Evolutionary conservation across 495 filamentous ascomycete genomes (phyloP), one percentile per base, ranked within the genome.

Genomic region (Penicillium tannophilum): DNA sequence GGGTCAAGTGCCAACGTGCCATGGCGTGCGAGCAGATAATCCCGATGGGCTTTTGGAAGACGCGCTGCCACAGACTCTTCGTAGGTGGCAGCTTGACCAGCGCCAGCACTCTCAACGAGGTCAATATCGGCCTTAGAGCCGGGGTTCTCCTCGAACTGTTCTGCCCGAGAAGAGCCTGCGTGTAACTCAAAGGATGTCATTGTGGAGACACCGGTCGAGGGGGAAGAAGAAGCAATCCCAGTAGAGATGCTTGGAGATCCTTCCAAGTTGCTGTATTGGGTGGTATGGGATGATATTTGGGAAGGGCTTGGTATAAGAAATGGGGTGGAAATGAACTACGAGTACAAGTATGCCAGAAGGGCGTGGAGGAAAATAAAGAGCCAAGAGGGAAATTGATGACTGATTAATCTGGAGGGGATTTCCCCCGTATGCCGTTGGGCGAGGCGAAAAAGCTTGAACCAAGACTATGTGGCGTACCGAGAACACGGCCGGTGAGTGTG

Each of bases 1-100:
- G 82, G 82, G 58, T 82, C 78, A 7, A 85, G 72, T 23, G 82
- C 76, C 41, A 81, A 54, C 10, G 82, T 84, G 26, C 82, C 82
- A 75, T 85, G 82, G 41, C 78, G 76, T 49, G 77, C 61, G 8
- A 84, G 65, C 45, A 84, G 67, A 68, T 80, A 84, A 31, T 82
- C 78, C 23, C 75, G 74, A 61, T 84, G 80, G 55, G 63, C 63
- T 35, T 69, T 70, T 19, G 72, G 68, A 1, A 77, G 60, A 30
- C 65, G 63, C 45, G 69, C 66, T 23, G 69, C 62, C 53, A 72
- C 56, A 6, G 70, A 69, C 41, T 74, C 71, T 23, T 58, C 67
- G 33, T 72, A 70, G 19, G 62, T 72, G 26, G 62, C 61, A 31
- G 63, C 63, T 12, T 59, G 61, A 14, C 64, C 69, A 6, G 65